These are phyloP conservation scores for Aspergillus pseudonomiae DNA, from an alignment of 2,329 filamentous ascomycete genomes.

Conservation along the genomic window DNA sequence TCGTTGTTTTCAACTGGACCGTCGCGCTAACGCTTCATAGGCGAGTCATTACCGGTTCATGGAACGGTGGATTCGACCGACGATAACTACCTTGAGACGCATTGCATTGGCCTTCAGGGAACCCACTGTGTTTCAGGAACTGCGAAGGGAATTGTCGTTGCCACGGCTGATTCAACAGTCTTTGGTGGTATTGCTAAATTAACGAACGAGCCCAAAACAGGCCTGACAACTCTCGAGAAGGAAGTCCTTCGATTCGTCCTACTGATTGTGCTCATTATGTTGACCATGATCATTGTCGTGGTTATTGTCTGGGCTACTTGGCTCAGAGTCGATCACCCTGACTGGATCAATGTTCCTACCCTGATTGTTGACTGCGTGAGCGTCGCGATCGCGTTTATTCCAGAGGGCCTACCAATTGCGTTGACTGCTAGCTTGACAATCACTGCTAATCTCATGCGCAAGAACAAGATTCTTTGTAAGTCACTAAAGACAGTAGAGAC, in stretches of 20 bases:
- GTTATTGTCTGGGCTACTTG: constrained; percentile 71
- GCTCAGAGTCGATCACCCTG: constrained; percentile 66
- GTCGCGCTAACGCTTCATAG: constrained; percentile 49
- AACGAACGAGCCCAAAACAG: constrained; percentile 69
- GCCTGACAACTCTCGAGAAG: constrained; percentile 69
- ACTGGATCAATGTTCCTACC: constrained; percentile 72
- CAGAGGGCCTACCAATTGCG: constrained; percentile 72
- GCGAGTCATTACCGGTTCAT: constrained; percentile 67
- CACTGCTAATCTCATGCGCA: constrained; percentile 73
- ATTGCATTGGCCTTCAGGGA: constrained; percentile 76
- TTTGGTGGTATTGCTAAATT: constrained; percentile 76
- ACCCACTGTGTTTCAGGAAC: constrained; percentile 74
- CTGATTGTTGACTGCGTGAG: constrained; percentile 74
- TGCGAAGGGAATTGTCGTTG: constrained; percentile 68
- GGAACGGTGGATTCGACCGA: constrained; percentile 69
- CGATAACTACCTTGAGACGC: constrained; percentile 75
- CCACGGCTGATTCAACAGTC: constrained; percentile 72
- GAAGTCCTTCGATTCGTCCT: constrained; percentile 74
- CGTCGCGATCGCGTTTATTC: constrained; percentile 75
- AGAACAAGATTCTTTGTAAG: constrained; percentile 78
- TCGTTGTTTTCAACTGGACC: neutral
- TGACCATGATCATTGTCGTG: constrained; percentile 56
- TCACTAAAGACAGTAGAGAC: constrained; percentile 79
- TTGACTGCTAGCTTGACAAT: constrained; percentile 73
- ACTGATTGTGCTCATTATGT: constrained; percentile 70